Evolutionary conservation across 352 stramenopile species (phyloP).

Genomic region (Globisporangium orthogonon): DNA sequence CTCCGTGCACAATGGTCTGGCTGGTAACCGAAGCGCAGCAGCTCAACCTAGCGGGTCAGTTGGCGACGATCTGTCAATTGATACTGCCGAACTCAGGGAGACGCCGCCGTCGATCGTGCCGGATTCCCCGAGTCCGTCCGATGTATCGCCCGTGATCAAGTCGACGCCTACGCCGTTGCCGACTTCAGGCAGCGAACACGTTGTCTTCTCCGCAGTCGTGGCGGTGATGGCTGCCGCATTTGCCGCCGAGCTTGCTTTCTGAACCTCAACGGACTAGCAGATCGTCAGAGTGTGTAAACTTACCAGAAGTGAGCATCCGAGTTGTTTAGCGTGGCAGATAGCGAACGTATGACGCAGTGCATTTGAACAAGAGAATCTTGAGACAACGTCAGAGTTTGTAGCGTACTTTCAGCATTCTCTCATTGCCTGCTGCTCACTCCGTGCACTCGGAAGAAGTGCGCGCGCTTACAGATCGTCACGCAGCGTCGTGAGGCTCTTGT

Average conservation of each 20-base stretch:
- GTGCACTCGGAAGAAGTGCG: too few species aligned
- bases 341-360: background rate
- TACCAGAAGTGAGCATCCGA: background rate
- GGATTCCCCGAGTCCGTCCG: background rate
- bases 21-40: background rate
- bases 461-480: slow-evolving; percentile 15
- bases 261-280: background rate
- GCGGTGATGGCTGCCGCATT: background rate
- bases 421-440: background rate
- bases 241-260: background rate
- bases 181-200: background rate
- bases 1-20: background rate
- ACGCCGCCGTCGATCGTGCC: slow-evolving; percentile 9
- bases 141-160: background rate
- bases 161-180: background rate
- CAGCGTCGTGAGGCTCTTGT: slow-evolving; percentile 46
- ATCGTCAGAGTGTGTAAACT: background rate
- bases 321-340: background rate
- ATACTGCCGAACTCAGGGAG: slow-evolving; percentile 2
- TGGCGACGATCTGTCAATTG: slow-evolving; percentile 3
- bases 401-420: background rate
- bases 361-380: background rate
- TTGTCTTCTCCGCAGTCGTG: background rate
- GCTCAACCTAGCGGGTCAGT: background rate
- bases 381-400: background rate